Evolutionary conservation across 192 early-diverging fungal species (phyloP).

Genomic region (Linnemannia hyalina): DNA sequence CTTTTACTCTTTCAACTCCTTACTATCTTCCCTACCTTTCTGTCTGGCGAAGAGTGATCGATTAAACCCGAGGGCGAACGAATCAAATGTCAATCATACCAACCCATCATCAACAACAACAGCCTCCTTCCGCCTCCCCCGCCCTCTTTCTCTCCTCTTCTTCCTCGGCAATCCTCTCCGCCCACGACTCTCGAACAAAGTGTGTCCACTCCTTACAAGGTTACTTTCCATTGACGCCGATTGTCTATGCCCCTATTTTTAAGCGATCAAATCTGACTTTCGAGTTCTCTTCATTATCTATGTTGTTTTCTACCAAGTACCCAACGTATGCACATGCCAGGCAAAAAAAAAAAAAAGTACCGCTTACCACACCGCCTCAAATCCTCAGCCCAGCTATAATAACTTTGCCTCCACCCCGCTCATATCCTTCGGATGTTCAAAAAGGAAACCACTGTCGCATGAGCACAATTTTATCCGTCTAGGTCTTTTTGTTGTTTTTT

Average conservation of each 20-base stretch:
- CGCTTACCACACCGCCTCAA: neutral
- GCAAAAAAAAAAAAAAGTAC: neutral
- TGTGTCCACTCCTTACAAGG: neutral
- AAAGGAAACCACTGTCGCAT: slow-evolving; percentile 6
- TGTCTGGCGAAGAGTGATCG: too few species aligned
- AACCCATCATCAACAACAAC: too few species aligned
- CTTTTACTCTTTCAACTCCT: neutral
- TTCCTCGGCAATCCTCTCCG: too few species aligned
- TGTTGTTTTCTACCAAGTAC: neutral
- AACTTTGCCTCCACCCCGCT: neutral
- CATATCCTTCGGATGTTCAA: neutral
- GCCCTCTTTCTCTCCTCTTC: too few species aligned
- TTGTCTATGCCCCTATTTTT: neutral
- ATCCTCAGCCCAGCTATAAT: neutral
- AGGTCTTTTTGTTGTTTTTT: neutral
- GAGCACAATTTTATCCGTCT: neutral
- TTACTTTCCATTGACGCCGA: neutral
- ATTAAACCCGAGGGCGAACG: too few species aligned
- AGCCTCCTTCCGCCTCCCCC: too few species aligned
- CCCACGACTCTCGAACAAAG: neutral
- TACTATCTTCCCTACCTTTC: too few species aligned
- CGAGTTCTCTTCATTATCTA: neutral
- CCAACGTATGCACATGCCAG: neutral
- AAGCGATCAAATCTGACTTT: neutral
- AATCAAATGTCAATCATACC: too few species aligned